These are phyloP conservation scores for Omphalotus olearius DNA, from an alignment of 1,284 basidiomycete genomes.

Conservation along the genomic window DNA sequence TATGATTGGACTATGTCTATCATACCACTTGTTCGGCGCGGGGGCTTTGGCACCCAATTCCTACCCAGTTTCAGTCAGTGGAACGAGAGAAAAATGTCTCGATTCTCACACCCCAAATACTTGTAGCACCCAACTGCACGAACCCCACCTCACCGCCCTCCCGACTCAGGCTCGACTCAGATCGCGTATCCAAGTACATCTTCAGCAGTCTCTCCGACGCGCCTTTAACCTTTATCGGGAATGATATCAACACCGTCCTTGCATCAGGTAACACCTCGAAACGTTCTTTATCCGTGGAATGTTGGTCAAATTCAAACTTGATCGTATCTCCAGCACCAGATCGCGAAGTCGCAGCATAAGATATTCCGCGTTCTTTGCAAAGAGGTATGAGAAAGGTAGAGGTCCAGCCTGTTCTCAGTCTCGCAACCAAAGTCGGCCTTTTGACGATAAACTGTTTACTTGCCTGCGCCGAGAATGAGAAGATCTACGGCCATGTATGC, in stretches of 20 bases:
- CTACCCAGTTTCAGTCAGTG: no score
- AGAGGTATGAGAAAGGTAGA: slow-evolving; percentile 59
- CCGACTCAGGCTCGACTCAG: background rate
- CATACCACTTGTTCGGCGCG: slow-evolving; percentile 36
- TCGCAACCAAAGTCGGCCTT: no score
- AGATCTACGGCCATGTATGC: no score
- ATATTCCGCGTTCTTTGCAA: slow-evolving; percentile 35
- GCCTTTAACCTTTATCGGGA: slow-evolving; percentile 48
- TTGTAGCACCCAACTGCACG: slow-evolving; percentile 58
- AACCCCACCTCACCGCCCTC: slow-evolving; percentile 26
- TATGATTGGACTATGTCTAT: slow-evolving; percentile 46
- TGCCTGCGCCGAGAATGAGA: no score
- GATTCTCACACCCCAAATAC: slow-evolving; percentile 55
- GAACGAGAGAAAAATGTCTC: no score
- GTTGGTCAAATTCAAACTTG: slow-evolving; percentile 45
- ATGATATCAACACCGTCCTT: slow-evolving; percentile 56
- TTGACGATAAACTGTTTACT: no score
- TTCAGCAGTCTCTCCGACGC: slow-evolving; percentile 35
- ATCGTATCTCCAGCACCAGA: slow-evolving; percentile 42
- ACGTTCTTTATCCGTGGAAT: slow-evolving; percentile 34
- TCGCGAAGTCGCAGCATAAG: slow-evolving; percentile 54
- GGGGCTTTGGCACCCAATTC: slow-evolving; percentile 7
- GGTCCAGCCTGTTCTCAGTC: slow-evolving; percentile 51
- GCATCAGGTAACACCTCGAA: slow-evolving; percentile 51
- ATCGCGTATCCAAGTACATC: slow-evolving; percentile 17